phyloP scores from a whole-genome alignment of 768 basidiomycete species.

The Boletus sp. region DNA sequence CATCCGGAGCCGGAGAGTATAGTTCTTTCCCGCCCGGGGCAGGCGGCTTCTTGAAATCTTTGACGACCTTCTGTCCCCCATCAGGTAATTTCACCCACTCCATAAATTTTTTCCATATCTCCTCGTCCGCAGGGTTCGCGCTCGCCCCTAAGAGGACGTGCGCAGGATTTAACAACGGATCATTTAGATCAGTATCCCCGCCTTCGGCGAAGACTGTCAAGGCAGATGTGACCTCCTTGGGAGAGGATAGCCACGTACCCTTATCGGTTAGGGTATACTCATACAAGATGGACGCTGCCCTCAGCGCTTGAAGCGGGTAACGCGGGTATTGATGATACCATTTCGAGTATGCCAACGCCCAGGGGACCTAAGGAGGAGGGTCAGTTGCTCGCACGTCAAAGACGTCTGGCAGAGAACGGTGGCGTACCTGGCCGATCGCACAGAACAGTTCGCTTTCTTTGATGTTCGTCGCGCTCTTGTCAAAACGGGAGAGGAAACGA shows the following conservation, averaged over 20 bases:
- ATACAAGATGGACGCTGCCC: slow-evolving; percentile 43
- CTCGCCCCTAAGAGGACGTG: slow-evolving; percentile 40
- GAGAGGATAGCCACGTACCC: slow-evolving; percentile 48
- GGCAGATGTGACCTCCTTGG: slow-evolving; percentile 27
- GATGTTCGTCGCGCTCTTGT: slow-evolving; percentile 60
- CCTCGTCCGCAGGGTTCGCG: slow-evolving; percentile 23
- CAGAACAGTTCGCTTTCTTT: slow-evolving; percentile 52
- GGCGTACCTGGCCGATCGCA: slow-evolving; percentile 44
- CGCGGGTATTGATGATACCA: slow-evolving; percentile 62
- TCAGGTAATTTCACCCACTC: slow-evolving; percentile 39
- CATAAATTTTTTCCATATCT: slow-evolving; percentile 40
- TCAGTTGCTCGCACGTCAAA: neutral
- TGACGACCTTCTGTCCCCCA: slow-evolving; percentile 46
- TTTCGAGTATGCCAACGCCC: slow-evolving; percentile 49
- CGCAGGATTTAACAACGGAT: slow-evolving; percentile 49
- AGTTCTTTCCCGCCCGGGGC: slow-evolving; percentile 23
- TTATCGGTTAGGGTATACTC: slow-evolving; percentile 57
- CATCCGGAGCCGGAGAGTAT: slow-evolving; percentile 32
- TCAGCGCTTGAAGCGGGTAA: slow-evolving; percentile 50
- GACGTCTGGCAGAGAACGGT: slow-evolving; percentile 1
- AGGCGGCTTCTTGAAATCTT: slow-evolving; percentile 34
- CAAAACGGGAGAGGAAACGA: slow-evolving; percentile 54
- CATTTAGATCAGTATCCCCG: slow-evolving; percentile 34
- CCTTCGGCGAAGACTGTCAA: slow-evolving; percentile 44
- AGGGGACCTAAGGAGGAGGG: slow-evolving; percentile 43